phyloP scores from a whole-genome alignment of 2,329 filamentous ascomycete genomes.

The Aspergillus oerlinghausenensis region DNA sequence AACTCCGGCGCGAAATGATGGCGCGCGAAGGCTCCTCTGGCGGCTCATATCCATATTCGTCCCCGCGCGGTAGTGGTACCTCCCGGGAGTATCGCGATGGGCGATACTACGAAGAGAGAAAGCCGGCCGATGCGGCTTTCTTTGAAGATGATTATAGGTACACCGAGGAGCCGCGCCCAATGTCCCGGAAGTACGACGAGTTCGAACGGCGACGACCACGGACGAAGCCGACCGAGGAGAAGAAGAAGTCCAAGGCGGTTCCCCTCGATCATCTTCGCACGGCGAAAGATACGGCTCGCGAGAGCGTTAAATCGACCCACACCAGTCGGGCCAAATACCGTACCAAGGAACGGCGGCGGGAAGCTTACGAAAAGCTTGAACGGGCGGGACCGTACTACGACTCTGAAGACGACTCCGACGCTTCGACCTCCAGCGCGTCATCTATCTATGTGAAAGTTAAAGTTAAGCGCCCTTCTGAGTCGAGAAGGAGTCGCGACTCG shows the following conservation, averaged over 20 bases:
- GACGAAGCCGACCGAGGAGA: constrained; percentile 33
- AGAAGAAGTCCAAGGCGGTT: constrained; percentile 31
- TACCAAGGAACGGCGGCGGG: constrained; percentile 41
- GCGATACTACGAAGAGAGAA: constrained; percentile 41
- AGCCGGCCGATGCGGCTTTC: constrained; percentile 30
- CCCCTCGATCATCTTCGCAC: constrained; percentile 22
- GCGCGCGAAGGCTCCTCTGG: constrained; percentile 37
- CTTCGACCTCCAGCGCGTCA: constrained; percentile 29
- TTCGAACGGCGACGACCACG: constrained; percentile 27
- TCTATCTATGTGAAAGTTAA: constrained; percentile 17
- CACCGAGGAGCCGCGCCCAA: constrained; percentile 34
- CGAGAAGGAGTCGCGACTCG: constrained; percentile 19
- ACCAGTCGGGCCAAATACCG: constrained; percentile 35
- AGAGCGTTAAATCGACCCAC: constrained; percentile 27
- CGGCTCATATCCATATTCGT: constrained; percentile 12
- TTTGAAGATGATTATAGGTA: constrained; percentile 37
- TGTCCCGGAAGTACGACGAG: constrained; percentile 38
- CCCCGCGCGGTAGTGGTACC: constrained; percentile 15
- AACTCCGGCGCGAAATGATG: constrained; percentile 56
- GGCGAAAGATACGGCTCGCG: constrained; percentile 31
- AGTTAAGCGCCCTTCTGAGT: constrained; percentile 18
- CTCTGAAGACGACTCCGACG: constrained; percentile 28
- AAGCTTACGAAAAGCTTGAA: constrained; percentile 37
- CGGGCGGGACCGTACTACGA: constrained; percentile 25
- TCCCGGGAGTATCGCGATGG: constrained; percentile 40